These are phyloP conservation scores for Podila epicladia DNA, from an alignment of 192 early-diverging fungal genomes.

Conservation along the genomic window DNA sequence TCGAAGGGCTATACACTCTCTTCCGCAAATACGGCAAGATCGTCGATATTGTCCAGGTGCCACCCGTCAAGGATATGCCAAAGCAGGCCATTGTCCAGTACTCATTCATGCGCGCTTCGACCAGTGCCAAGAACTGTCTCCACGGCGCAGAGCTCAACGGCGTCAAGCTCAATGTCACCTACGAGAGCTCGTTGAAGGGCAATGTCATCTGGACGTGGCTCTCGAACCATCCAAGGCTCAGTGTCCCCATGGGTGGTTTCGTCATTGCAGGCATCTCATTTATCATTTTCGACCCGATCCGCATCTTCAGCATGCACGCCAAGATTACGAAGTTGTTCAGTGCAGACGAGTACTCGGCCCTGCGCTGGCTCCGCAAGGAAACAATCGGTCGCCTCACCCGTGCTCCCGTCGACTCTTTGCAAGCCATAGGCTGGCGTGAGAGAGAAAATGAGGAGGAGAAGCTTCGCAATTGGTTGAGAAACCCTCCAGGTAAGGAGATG, in stretches of 20 bases:
- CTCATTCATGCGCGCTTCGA: constrained; percentile 80
- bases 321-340: constrained; percentile 86
- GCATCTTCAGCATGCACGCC: constrained; percentile 89
- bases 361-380: constrained; percentile 67
- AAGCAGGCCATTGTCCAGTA: constrained; percentile 86
- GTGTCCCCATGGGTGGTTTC: constrained; percentile 81
- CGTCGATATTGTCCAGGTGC: constrained; percentile 74
- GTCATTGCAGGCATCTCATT: constrained; percentile 81
- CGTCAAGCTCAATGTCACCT: constrained; percentile 70
- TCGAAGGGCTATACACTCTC: constrained; percentile 74
- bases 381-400: constrained; percentile 57
- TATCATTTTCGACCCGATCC: constrained; percentile 91
- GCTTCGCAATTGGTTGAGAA: constrained; percentile 66
- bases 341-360: constrained; percentile 67
- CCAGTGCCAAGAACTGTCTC: constrained; percentile 91
- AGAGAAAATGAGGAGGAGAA: constrained; percentile 64
- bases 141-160: constrained; percentile 81
- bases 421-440: constrained; percentile 63
- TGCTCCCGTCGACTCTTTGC: constrained; percentile 22
- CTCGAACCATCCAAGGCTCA: constrained; percentile 79
- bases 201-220: constrained; percentile 73
- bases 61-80: constrained; percentile 77
- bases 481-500: constrained; percentile 55
- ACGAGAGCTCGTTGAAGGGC: constrained; percentile 65
- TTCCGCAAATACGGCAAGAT: constrained; percentile 87